Conservation (phyloP, 208 protist species). For the Acanthamoeba triangularis region DNA sequence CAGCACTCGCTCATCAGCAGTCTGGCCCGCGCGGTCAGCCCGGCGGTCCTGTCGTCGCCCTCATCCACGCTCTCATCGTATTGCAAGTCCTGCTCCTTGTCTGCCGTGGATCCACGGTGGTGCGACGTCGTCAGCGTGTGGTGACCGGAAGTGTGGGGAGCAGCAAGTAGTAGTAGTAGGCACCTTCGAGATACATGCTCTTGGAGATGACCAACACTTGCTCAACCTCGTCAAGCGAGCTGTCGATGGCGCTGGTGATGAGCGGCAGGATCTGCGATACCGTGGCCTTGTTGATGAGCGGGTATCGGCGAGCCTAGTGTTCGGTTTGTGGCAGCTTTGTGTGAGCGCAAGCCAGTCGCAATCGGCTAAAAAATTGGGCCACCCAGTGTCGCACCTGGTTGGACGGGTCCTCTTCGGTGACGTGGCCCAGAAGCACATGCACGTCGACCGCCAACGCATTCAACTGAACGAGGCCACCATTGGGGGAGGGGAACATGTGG, state of each 20-base stretch:
- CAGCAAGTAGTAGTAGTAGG: neutral
- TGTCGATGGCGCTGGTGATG: constrained; percentile 21
- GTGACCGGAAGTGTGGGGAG: neutral
- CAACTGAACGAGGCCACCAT: neutral
- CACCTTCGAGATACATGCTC: constrained; percentile 54
- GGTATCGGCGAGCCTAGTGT: neutral
- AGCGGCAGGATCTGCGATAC: constrained; percentile 36
- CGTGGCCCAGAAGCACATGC: constrained; percentile 15
- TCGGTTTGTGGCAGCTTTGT: too few species aligned
- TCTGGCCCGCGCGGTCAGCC: neutral
- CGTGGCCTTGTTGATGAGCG: constrained; percentile 28
- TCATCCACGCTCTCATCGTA: constrained; percentile 17
- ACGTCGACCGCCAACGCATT: constrained; percentile 5
- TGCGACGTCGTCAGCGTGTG: neutral
- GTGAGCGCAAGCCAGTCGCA: too few species aligned
- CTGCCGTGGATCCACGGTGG: neutral
- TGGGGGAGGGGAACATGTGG: neutral
- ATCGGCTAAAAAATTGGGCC: too few species aligned
- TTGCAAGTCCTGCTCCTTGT: constrained; percentile 10
- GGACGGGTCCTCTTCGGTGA: neutral
- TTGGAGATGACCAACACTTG: constrained; percentile 28
- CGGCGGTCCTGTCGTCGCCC: neutral
- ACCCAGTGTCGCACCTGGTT: neutral
- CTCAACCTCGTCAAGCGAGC: constrained; percentile 9
- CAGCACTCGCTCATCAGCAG: constrained; percentile 44